phyloP scores from a whole-genome alignment of 495 filamentous ascomycete species.

The Neurospora sp. region DNA sequence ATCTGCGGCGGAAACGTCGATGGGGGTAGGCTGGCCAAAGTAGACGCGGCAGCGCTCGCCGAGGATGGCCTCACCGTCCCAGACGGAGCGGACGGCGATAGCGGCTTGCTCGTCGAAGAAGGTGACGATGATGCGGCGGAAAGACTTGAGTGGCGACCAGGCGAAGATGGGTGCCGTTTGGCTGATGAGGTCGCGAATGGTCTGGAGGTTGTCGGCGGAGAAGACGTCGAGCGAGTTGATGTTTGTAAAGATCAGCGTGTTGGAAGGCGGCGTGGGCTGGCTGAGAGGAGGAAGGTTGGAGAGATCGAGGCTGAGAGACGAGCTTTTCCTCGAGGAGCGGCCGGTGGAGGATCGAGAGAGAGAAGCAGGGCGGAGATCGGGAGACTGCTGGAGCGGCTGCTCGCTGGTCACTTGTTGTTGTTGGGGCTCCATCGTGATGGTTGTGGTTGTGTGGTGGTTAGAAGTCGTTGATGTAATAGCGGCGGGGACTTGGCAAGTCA shows the following conservation, averaged over 20 bases:
- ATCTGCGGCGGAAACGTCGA: slow-evolving; percentile 33
- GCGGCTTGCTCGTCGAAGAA: slow-evolving; percentile 68
- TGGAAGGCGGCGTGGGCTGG: slow-evolving; percentile 76
- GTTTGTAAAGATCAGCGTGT: slow-evolving; percentile 91
- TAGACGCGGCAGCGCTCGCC: slow-evolving; percentile 68
- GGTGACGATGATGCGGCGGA: slow-evolving; percentile 84
- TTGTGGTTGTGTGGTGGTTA: neutral
- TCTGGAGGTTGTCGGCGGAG: slow-evolving; percentile 59
- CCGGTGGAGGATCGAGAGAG: slow-evolving; percentile 22
- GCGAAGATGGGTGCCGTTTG: slow-evolving; percentile 62
- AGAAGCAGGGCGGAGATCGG: slow-evolving; percentile 18
- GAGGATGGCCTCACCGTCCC: slow-evolving; percentile 62
- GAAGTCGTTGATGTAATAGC: neutral
- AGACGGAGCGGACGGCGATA: slow-evolving; percentile 55
- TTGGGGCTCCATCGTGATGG: neutral
- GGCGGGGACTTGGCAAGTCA: neutral
- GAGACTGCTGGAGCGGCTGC: neutral
- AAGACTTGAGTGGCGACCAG: slow-evolving; percentile 85
- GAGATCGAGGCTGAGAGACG: slow-evolving; percentile 71
- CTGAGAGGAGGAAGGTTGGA: slow-evolving; percentile 65
- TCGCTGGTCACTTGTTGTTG: neutral
- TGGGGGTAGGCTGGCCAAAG: slow-evolving; percentile 72
- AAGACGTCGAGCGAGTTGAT: slow-evolving; percentile 72
- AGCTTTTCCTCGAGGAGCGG: slow-evolving; percentile 24
- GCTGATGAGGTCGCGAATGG: slow-evolving; percentile 63